Evolutionary conservation across 768 basidiomycete species (phyloP).

Genomic region (Podaxis pistillaris): DNA sequence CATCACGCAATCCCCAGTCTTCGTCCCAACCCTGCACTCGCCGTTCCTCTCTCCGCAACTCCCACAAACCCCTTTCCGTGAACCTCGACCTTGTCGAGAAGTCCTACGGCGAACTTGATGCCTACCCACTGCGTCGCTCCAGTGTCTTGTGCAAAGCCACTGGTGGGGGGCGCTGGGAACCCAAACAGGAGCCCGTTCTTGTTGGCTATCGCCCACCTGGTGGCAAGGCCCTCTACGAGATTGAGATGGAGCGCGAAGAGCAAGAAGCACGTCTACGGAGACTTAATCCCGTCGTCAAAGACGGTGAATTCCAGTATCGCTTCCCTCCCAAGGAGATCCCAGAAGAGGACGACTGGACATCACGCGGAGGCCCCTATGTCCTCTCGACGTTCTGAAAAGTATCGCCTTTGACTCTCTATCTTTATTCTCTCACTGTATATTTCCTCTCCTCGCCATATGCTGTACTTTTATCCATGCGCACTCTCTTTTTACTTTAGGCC

Average conservation of each 20-base stretch:
- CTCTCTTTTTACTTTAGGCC: constrained; percentile 6
- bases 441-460: constrained; percentile 14
- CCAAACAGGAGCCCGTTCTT: constrained; percentile 48
- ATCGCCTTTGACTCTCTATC: constrained; percentile 12
- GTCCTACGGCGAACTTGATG: constrained; percentile 68
- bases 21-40: constrained; percentile 20
- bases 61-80: constrained; percentile 37
- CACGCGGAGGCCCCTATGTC: constrained; percentile 38
- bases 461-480: constrained; percentile 13
- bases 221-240: constrained; percentile 63
- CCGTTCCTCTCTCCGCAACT: constrained; percentile 29
- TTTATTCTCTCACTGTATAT: constrained; percentile 16
- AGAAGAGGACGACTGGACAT: constrained; percentile 10
- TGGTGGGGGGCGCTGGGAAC: constrained; percentile 81
- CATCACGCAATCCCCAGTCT: constrained; percentile 28
- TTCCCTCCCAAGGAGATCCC: constrained; percentile 36
- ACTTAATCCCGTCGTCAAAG: constrained; percentile 62
- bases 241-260: constrained; percentile 70
- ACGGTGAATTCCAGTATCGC: constrained; percentile 69
- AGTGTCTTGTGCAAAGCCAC: constrained; percentile 73
- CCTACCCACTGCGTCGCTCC: constrained; percentile 69
- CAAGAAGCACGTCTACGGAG: constrained; percentile 44
- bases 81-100: constrained; percentile 33
- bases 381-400: constrained; percentile 60
- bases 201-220: constrained; percentile 59